Conservation (phyloP, 257 asterid genomes). For the Scutellaria barbata region DNA sequence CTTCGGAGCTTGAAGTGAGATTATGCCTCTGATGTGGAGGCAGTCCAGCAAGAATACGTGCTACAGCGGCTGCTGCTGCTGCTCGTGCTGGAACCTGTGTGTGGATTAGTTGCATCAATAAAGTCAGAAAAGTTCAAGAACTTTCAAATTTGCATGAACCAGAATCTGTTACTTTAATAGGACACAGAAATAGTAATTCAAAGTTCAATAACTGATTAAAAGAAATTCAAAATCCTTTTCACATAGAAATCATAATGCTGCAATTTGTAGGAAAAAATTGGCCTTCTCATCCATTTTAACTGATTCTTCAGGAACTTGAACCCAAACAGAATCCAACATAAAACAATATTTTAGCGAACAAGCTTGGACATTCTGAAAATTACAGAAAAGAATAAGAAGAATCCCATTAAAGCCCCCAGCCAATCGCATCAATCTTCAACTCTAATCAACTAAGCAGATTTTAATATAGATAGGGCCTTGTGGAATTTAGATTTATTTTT, state of each 20-base stretch:
- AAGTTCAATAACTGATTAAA: background rate
- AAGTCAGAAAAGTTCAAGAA: slow-evolving; percentile 24
- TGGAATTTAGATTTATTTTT: background rate
- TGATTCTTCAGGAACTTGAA: slow-evolving; percentile 17
- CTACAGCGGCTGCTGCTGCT: slow-evolving; percentile 98
- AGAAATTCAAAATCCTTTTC: slow-evolving; percentile 6
- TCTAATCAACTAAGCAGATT: slow-evolving; percentile 19
- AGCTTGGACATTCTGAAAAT: slow-evolving; percentile 16
- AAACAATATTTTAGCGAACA: background rate
- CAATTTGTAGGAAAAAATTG: background rate
- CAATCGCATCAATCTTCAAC: slow-evolving; percentile 14
- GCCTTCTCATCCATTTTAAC: slow-evolving; percentile 17
- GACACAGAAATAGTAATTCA: slow-evolving; percentile 11
- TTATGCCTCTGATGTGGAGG: slow-evolving; percentile 91
- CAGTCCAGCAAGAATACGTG: slow-evolving; percentile 90
- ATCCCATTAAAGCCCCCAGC: slow-evolving; percentile 10
- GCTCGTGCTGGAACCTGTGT: slow-evolving; percentile 97
- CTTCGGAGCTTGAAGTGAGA: slow-evolving; percentile 82
- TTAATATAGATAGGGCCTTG: background rate
- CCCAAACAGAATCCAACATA: slow-evolving; percentile 11
- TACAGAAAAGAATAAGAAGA: slow-evolving; percentile 3
- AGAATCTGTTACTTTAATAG: background rate
- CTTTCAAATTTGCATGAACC: slow-evolving; percentile 8
- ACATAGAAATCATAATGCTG: slow-evolving; percentile 1
- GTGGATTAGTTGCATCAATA: slow-evolving; percentile 23